A percentile compares a stretch with the other conserved stretches of the same genome.
These are phyloP conservation scores for Phlebiopsis flavidoalba DNA, from an alignment of 768 basidiomycete genomes.

Conservation along the genomic window DNA sequence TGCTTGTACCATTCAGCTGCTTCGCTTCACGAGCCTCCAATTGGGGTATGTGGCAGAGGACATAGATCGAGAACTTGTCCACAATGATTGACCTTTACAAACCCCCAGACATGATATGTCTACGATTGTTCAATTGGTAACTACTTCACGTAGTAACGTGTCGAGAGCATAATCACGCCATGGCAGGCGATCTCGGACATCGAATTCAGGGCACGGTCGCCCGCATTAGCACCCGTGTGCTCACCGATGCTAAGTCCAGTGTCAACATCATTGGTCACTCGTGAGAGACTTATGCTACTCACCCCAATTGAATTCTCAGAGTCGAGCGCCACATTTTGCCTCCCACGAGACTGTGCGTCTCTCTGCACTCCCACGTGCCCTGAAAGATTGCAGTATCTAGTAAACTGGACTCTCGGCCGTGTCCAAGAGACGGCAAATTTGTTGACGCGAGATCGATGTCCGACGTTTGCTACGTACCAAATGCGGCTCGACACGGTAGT, in stretches of 20 bases:
- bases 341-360: too few species aligned
- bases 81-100: slow-evolving; percentile 48
- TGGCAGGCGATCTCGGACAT: slow-evolving; percentile 50
- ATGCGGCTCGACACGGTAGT: too few species aligned
- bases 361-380: too few species aligned
- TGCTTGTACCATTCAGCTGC: slow-evolving; percentile 9
- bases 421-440: too few species aligned
- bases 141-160: neutral
- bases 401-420: too few species aligned
- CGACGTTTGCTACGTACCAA: too few species aligned
- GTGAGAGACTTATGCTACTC: too few species aligned
- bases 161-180: slow-evolving; percentile 29
- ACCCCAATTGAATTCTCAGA: slow-evolving; percentile 30
- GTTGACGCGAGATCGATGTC: too few species aligned
- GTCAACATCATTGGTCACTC: too few species aligned
- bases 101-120: slow-evolving; percentile 54
- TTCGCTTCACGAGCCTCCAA: slow-evolving; percentile 34
- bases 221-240: slow-evolving; percentile 39
- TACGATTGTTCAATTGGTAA: slow-evolving; percentile 15
- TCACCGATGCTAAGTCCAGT: slow-evolving; percentile 27
- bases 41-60: slow-evolving; percentile 52
- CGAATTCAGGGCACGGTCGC: slow-evolving; percentile 48
- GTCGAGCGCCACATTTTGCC: slow-evolving; percentile 38
- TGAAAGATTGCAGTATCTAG: too few species aligned
- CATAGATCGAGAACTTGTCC: slow-evolving; percentile 56